These are phyloP conservation scores for Boletus pseudo-olivaceus DNA, from an alignment of 768 basidiomycete species.

Conservation along the genomic window DNA sequence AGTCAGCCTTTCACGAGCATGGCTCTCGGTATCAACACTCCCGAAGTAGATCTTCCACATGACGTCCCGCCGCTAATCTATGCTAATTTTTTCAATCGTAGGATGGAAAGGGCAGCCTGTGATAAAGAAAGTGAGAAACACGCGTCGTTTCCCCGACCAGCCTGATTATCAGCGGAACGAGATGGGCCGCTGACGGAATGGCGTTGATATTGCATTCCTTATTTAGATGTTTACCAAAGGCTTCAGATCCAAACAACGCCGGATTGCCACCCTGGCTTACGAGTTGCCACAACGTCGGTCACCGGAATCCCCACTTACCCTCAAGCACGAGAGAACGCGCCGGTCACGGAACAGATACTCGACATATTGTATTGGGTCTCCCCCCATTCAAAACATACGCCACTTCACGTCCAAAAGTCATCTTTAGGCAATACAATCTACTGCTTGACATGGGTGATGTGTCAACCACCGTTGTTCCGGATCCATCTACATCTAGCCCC, in stretches of 20 bases:
- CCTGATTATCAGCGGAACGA: not conserved
- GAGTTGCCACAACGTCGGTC: not conserved
- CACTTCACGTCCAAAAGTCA: not conserved
- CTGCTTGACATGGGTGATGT: conserved; percentile 19
- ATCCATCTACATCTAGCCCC: conserved; percentile 18
- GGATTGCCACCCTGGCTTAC: not conserved
- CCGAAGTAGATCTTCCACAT: too few relatives aligned
- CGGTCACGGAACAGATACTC: not conserved
- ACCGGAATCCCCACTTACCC: not conserved
- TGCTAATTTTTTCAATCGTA: not conserved
- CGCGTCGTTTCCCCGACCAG: too few relatives aligned
- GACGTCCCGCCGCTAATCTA: not conserved
- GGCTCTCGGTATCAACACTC: too few relatives aligned
- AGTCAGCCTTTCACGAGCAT: too few relatives aligned
- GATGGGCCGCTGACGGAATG: too few relatives aligned
- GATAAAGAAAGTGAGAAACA: too few relatives aligned
- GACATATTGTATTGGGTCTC: not conserved
- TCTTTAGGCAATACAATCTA: not conserved
- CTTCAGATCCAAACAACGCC: conserved; percentile 29
- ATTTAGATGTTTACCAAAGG: conserved; percentile 21
- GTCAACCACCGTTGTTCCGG: not conserved
- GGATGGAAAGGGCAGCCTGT: too few relatives aligned
- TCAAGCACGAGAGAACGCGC: conserved; percentile 2
- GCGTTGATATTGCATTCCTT: not conserved
- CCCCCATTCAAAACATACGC: not conserved